These are phyloP conservation scores for Madurella mycetomatis DNA, from an alignment of 2,329 filamentous ascomycete species.

Conservation along the genomic window DNA sequence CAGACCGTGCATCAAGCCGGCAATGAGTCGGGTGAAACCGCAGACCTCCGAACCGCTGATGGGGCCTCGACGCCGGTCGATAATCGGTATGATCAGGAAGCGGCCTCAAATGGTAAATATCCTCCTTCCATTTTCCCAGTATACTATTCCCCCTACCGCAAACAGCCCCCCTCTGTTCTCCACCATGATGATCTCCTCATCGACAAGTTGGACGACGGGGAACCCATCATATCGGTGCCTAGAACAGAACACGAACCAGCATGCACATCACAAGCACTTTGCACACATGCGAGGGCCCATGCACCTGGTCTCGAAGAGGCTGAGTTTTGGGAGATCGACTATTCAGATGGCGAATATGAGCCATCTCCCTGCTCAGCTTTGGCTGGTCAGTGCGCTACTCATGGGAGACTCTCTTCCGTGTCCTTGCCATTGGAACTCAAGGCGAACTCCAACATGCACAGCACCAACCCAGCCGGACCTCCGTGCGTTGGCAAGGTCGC, in stretches of 20 bases:
- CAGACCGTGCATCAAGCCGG: neutral
- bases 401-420: neutral
- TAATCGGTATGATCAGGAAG: slow-evolving; percentile 9
- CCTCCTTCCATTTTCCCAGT: slow-evolving; percentile 11
- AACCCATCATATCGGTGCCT: neutral
- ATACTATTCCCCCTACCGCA: neutral
- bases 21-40: slow-evolving; percentile 1
- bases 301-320: neutral
- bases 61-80: neutral
- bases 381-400: neutral
- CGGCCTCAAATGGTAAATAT: slow-evolving; percentile 22
- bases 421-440: neutral
- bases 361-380: neutral
- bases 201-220: slow-evolving; percentile 32
- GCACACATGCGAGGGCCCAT: neutral
- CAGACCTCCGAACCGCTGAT: slow-evolving; percentile 4
- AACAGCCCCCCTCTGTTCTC: neutral
- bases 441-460: neutral
- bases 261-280: neutral
- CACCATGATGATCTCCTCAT: slow-evolving; percentile 19
- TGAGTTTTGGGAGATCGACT: slow-evolving; percentile 11
- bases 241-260: neutral
- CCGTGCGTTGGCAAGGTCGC: slow-evolving; percentile 3
- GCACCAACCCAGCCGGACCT: neutral
- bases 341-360: slow-evolving; percentile 15